Conservation (phyloP, 805 yeast species). For the Jamesozyma rosinii region DNA sequence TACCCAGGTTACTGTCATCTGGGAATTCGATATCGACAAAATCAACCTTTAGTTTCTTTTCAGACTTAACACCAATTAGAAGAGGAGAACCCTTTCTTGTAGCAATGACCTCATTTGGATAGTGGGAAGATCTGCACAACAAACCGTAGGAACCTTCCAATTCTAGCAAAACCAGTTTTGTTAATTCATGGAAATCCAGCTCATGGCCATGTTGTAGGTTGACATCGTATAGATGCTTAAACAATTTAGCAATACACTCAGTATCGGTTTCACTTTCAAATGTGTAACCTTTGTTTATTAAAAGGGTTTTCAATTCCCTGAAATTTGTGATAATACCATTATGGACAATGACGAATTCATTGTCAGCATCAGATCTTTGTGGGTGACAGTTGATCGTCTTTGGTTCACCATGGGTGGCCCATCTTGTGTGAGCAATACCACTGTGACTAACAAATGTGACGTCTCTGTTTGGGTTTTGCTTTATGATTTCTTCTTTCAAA, state of each 20-base stretch:
- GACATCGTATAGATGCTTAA: constrained; percentile 81
- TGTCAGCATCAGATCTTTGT: constrained; percentile 73
- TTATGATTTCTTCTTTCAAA: constrained; percentile 56
- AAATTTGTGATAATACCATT: constrained; percentile 97
- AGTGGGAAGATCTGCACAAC: constrained; percentile 81
- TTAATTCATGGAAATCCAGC: constrained; percentile 81
- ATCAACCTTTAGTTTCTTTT: constrained; percentile 89
- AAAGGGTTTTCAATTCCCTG: constrained; percentile 78
- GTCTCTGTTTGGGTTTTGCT: constrained; percentile 44
- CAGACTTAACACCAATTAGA: constrained; percentile 94
- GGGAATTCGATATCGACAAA: constrained; percentile 98
- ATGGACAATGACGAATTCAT: constrained; percentile 88
- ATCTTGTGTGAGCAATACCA: constrained; percentile 98
- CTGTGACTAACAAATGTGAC: constrained; percentile 73
- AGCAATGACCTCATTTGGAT: constrained; percentile 92
- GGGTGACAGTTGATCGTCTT: constrained; percentile 86
- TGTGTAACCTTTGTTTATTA: constrained; percentile 64
- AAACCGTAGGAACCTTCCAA: constrained; percentile 97
- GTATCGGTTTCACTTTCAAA: constrained; percentile 95
- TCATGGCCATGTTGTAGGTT: constrained; percentile 62
- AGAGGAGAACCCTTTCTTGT: constrained; percentile 98
- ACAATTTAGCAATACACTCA: constrained; percentile 92
- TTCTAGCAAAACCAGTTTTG: constrained; percentile 85
- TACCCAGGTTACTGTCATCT: constrained; percentile 39
- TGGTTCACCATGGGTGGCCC: constrained; percentile 99